Percentiles rank a stretch among this genome's conserved stretches.
phyloP scores from a whole-genome alignment of 805 yeast genomes.

The Zygosaccharomyces bisporus region DNA sequence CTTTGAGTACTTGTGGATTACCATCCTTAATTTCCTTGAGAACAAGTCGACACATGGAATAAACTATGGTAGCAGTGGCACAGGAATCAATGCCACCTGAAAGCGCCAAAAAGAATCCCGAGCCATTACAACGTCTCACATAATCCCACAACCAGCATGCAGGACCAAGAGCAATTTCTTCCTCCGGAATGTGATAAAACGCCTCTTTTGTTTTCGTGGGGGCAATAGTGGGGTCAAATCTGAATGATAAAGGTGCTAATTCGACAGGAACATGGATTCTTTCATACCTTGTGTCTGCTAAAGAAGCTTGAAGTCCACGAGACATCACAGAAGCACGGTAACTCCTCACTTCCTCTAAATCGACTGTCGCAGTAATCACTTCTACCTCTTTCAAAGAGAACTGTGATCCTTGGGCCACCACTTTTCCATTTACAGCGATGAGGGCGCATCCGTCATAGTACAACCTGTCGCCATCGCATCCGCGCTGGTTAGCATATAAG shows the following conservation, averaged over 20 bases:
- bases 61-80: conserved; percentile 93
- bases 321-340: conserved; percentile 70
- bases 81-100: conserved; percentile 98
- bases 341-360: conserved; percentile 83
- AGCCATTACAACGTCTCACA: conserved; percentile 81
- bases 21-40: conserved; percentile 64
- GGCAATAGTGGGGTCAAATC: conserved; percentile 55
- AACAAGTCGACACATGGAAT: conserved; percentile 89
- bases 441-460: conserved; percentile 97
- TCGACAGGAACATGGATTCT: conserved; percentile 61
- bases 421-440: conserved; percentile 86
- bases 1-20: conserved; percentile 69
- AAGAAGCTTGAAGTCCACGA: conserved; percentile 64
- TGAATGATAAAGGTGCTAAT: conserved; percentile 54
- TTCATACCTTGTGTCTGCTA: conserved; percentile 39
- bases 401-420: conserved; percentile 91
- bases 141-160: conserved; percentile 99
- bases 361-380: conserved; percentile 92
- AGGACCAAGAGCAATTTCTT: conserved; percentile 96
- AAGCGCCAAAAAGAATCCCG: conserved; percentile 88
- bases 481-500: conserved; percentile 89
- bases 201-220: conserved; percentile 55
- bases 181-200: conserved; percentile 78
- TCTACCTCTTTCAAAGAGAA: conserved; percentile 89
- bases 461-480: conserved; percentile 96